phyloP scores from a whole-genome alignment of 2,329 filamentous ascomycete genomes.

The Xylariaceae sp. region DNA sequence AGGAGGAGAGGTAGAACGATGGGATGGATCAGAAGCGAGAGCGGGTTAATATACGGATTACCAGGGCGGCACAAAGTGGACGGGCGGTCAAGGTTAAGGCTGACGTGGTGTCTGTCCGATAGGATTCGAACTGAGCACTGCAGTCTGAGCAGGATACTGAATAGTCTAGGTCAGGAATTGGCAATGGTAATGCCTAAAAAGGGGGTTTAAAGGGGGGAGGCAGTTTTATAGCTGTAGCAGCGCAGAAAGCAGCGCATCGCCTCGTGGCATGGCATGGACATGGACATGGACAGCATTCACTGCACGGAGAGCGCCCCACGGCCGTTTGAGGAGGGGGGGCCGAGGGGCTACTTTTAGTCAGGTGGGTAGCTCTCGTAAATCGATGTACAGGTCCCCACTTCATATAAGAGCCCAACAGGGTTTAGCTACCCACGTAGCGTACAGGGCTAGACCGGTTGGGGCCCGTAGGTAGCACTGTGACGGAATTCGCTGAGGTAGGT shows the following conservation, averaged over 20 bases:
- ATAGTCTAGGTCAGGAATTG: too few species aligned
- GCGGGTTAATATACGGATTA: neutral
- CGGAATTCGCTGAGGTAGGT: too few species aligned
- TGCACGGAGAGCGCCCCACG: neutral
- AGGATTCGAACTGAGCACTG: neutral
- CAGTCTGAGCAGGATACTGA: neutral
- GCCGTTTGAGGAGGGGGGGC: neutral
- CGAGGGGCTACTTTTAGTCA: neutral
- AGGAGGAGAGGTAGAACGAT: neutral
- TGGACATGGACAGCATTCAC: neutral
- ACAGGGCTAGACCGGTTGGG: too few species aligned
- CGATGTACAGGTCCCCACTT: too few species aligned
- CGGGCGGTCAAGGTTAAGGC: slow-evolving; percentile 1
- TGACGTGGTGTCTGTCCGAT: slow-evolving; percentile 3
- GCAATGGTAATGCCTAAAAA: neutral
- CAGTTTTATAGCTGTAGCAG: neutral
- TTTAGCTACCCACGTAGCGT: too few species aligned
- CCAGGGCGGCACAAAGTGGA: neutral
- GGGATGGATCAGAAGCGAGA: neutral
- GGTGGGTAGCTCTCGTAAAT: neutral
- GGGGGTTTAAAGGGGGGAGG: neutral
- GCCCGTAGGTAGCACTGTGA: too few species aligned
- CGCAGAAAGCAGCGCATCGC: neutral
- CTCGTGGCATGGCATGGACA: neutral
- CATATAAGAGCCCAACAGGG: too few species aligned